Evolutionary conservation across 148 eudicot species (phyloP).

Genomic region (Spergularia marina): DNA sequence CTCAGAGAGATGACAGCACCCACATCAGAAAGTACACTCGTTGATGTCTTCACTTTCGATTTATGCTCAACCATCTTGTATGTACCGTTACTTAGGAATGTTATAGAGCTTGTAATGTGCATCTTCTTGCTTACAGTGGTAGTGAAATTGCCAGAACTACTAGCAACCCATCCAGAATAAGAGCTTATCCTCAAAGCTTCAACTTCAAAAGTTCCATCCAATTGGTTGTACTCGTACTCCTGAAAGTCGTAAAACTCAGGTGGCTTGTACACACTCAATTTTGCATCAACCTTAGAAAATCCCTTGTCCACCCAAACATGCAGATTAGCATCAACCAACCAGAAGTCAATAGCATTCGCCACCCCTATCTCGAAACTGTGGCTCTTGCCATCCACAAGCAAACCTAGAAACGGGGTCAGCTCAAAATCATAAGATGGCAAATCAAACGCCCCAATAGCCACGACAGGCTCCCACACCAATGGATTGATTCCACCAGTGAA

Average conservation of each 20-base stretch:
- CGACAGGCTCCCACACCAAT: constrained; percentile 83
- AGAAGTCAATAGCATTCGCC: constrained; percentile 52
- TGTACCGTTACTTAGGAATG: constrained; percentile 42
- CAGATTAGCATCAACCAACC: constrained; percentile 88
- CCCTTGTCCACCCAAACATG: constrained; percentile 73
- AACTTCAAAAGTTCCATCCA: constrained; percentile 58
- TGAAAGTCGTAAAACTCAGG: constrained; percentile 35
- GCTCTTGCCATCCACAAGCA: constrained; percentile 51
- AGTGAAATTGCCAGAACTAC: constrained; percentile 57
- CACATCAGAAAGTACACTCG: constrained; percentile 32
- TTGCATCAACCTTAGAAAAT: constrained; percentile 42
- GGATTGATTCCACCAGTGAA: constrained; percentile 90
- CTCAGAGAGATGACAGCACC: constrained; percentile 29
- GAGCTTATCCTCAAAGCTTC: constrained; percentile 45
- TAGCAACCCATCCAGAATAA: constrained; percentile 68
- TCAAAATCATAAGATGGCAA: constrained; percentile 81
- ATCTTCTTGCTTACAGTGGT: constrained; percentile 34
- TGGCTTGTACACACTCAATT: constrained; percentile 13
- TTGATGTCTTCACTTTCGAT: constrained; percentile 37
- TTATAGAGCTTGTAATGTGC: constrained; percentile 54
- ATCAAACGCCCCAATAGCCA: constrained; percentile 76
- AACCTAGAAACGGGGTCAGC: constrained; percentile 65
- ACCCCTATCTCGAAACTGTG: constrained; percentile 65
- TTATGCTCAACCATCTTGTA: constrained; percentile 48
- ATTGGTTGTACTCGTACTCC: constrained; percentile 29